A percentile compares a stretch with the other conserved stretches of the same genome.
Evolutionary conservation across 129 eudicot genomes (phyloP).

Genomic region (Centella asiatica): DNA sequence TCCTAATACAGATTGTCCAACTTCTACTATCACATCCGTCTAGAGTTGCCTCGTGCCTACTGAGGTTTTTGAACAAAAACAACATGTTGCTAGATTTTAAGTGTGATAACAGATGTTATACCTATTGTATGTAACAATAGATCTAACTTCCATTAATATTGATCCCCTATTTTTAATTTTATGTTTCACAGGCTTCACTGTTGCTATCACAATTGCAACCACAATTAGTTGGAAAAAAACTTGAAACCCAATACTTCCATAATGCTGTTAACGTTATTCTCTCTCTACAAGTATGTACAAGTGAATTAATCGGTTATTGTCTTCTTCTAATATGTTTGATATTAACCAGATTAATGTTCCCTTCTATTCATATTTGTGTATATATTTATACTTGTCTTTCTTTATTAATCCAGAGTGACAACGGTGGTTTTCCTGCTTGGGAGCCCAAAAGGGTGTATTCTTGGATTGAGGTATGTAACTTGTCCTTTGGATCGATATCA

Average conservation of each 20-base stretch:
- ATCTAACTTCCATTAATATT: too few relatives aligned
- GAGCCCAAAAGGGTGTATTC: conserved; percentile 63
- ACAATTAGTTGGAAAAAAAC: conserved; percentile 38
- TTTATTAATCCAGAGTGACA: conserved; percentile 40
- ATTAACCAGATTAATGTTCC: too few relatives aligned
- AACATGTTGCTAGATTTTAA: too few relatives aligned
- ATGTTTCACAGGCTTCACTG: conserved; percentile 34
- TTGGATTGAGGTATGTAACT: conserved; percentile 58
- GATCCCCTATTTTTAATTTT: too few relatives aligned
- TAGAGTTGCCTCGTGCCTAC: too few relatives aligned
- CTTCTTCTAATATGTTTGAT: conserved; percentile 1
- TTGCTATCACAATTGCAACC: conserved; percentile 42
- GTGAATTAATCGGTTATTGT: background rate
- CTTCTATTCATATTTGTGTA: too few relatives aligned
- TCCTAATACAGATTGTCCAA: too few relatives aligned
- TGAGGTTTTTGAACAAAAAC: too few relatives aligned
- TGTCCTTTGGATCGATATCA: too few relatives aligned
- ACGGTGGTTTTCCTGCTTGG: conserved; percentile 78
- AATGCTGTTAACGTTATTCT: conserved; percentile 65
- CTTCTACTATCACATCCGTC: too few relatives aligned
- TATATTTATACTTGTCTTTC: background rate
- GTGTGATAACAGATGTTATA: too few relatives aligned
- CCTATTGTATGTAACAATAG: too few relatives aligned
- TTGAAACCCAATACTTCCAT: conserved; percentile 32
- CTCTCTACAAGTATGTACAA: conserved; percentile 46